Evolutionary conservation across 2,329 filamentous ascomycete genomes (phyloP), one percentile per base, ranked within the genome.

Genomic region (Aplosporella prunicola): DNA sequence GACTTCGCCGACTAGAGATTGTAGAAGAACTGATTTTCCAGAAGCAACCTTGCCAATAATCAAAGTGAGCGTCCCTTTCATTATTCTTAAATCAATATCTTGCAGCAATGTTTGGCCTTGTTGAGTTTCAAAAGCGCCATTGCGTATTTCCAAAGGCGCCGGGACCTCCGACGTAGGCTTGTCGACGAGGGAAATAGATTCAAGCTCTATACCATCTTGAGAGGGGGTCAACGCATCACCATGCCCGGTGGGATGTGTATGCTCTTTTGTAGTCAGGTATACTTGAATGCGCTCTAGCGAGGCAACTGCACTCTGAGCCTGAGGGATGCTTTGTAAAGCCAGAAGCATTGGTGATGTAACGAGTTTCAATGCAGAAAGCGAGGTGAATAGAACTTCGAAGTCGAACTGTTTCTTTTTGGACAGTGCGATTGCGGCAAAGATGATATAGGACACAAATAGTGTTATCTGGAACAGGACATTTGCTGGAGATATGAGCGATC

Each of bases 11-110:
- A 57, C 38, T 14, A 58, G 44, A 22, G 50, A 52, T 38, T 56
- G 57, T 13, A 57, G 46, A 35, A 74, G 47, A 4, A 68, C 70
- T 14, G 69, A 35, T 26, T 35, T 35, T 6, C 33, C 33, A 16
- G 23, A 35, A 2, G 23, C 49, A n/a, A 49, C 45, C 14, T 32
- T 39, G 13, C 49, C 48, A 25, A 50, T 32, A 9, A 50, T 30
- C 24, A 49, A 45, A 11, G 44, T 45, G 11, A 36, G 9, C 40
- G 20, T 20, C 13, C 20, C 42, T 13, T 35, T 26, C 16, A 24
- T 9, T 20, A 48, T 17, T 10, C 26, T 22, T 6, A 39, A 22
- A n/a, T 29, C 40, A 18, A 48, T 34, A 6, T 39, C 33, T 2
- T 14, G 15, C 14, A 47, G 32, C 3, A 44, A 17, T 18, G 42